These are phyloP conservation scores for Yarrowia alimentaria DNA, from an alignment of 805 yeast genomes.

Conservation along the genomic window DNA sequence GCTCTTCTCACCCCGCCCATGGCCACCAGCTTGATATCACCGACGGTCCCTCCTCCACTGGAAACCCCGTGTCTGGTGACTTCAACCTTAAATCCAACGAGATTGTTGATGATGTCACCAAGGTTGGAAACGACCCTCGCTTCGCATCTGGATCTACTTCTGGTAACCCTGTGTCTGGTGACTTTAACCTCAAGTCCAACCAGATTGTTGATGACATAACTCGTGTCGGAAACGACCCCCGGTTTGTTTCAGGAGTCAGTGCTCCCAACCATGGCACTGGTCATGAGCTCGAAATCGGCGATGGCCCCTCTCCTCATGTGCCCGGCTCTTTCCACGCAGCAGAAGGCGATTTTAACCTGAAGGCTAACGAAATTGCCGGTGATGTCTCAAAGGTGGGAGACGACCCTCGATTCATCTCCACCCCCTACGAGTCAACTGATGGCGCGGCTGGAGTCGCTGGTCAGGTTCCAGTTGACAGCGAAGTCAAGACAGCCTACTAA, in stretches of 20 bases:
- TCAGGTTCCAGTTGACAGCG: too few species aligned
- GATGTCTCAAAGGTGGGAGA: conserved; percentile 3
- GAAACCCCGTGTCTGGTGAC: conserved; percentile 1
- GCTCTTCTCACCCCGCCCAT: neutral
- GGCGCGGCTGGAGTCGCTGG: too few species aligned
- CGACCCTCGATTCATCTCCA: conserved; percentile 1
- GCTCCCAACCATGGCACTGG: neutral
- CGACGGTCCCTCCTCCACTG: conserved; percentile 7
- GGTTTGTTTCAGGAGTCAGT: neutral
- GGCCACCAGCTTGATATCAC: neutral
- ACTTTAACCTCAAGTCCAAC: neutral
- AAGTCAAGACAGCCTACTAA: too few species aligned
- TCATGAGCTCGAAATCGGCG: conserved; percentile 4
- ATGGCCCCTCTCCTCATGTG: neutral
- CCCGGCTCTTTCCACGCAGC: conserved; percentile 6
- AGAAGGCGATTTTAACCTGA: conserved; percentile 3
- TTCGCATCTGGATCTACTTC: neutral
- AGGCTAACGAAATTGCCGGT: neutral
- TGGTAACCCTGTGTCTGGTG: neutral
- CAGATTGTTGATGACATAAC: neutral
- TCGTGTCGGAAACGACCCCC: neutral
- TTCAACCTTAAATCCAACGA: conserved; percentile 1
- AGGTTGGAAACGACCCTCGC: neutral
- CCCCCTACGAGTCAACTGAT: neutral
- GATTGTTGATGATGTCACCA: neutral